Conservation (phyloP, 2,329 filamentous ascomycete genomes). For the Seiridium cupressi region DNA sequence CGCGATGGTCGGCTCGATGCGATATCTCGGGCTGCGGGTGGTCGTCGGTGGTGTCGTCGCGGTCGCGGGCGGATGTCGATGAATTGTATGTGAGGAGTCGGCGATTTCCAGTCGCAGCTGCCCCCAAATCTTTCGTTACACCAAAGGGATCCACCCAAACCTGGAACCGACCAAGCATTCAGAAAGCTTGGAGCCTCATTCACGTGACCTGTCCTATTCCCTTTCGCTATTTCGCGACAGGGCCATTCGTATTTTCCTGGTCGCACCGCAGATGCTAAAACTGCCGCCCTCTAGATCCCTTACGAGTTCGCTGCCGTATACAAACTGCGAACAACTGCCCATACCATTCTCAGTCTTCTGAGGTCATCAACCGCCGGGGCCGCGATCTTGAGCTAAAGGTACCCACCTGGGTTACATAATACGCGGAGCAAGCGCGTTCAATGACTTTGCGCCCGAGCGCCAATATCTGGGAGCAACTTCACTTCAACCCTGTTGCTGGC, state of each 20-base stretch:
- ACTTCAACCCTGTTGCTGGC: background rate
- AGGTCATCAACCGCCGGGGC: background rate
- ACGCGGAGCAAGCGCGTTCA: background rate
- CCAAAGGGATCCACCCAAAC: background rate
- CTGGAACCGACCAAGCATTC: background rate
- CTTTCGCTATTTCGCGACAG: background rate
- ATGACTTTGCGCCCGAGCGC: background rate
- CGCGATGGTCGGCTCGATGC: background rate
- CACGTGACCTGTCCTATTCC: background rate
- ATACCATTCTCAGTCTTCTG: too few relatives aligned
- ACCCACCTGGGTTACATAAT: background rate
- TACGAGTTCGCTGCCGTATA: too few relatives aligned
- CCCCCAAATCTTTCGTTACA: constrained; percentile 9
- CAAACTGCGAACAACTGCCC: too few relatives aligned
- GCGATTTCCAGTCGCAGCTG: background rate
- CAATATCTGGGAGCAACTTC: background rate
- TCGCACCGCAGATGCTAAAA: too few relatives aligned
- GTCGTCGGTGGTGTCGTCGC: background rate
- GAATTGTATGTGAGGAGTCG: constrained; percentile 1
- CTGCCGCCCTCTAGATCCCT: too few relatives aligned
- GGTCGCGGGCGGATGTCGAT: background rate
- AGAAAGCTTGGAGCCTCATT: constrained; percentile 2
- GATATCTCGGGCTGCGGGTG: too few relatives aligned
- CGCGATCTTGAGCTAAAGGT: background rate
- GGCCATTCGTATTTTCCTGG: too few relatives aligned